Evolutionary conservation across 305 asterid species (phyloP).

Genomic region (Euphrasia arctica): DNA sequence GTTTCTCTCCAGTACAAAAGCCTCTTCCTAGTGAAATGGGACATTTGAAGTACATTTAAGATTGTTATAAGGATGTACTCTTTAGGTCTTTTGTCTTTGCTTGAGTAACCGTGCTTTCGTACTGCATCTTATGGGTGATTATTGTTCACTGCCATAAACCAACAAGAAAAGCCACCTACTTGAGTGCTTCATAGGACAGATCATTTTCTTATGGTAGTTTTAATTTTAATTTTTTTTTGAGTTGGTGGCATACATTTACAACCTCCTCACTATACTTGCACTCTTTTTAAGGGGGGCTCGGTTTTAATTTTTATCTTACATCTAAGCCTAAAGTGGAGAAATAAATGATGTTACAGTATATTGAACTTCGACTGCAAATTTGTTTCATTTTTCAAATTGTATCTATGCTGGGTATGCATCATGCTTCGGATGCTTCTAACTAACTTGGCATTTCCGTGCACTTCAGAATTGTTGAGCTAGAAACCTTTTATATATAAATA

Average conservation of each 20-base stretch:
- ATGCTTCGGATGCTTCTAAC: slow-evolving; percentile 12
- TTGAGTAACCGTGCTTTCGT: neutral
- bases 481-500: neutral
- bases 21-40: slow-evolving; percentile 8
- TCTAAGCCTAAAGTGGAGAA: neutral
- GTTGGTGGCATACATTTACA: slow-evolving; percentile 8
- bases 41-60: neutral
- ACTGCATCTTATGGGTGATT: neutral
- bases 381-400: neutral
- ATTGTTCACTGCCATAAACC: slow-evolving; percentile 9
- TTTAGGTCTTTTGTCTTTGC: slow-evolving; percentile 7
- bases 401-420: neutral
- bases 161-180: slow-evolving; percentile 2
- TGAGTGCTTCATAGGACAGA: neutral
- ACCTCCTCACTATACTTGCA: neutral
- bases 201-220: neutral
- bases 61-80: neutral
- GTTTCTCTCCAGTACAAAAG: slow-evolving; percentile 1
- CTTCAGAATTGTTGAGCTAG: neutral
- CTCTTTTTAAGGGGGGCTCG: neutral
- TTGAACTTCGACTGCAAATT: slow-evolving; percentile 7
- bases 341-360: neutral
- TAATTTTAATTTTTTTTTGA: neutral
- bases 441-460: too few species aligned
- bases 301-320: slow-evolving; percentile 3